Base-by-base conservation (phyloP, 169 alveolate genomes). In the Plasmodium relictum region DNA sequence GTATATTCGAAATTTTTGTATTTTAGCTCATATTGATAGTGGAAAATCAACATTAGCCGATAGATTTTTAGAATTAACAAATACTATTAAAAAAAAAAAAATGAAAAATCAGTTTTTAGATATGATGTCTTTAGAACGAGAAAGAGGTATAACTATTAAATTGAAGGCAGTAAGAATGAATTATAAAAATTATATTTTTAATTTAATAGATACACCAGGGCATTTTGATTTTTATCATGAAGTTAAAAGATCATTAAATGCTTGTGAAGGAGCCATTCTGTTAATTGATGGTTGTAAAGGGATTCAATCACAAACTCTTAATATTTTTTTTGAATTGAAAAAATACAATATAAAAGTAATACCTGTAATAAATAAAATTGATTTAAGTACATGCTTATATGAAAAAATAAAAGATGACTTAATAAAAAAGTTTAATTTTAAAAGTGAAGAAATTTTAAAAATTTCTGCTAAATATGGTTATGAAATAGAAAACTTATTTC, bases 201-300 rank as follows among this genome's bases (percentile, higher is more conserved):
- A 98, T 94, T 96, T 98, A 59, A 97, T 98, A 85, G 99, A 98
- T 91, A 97, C 99, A 8, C 99, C 99, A 14, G 99, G 98, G 4
- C 98, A 97, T 88, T 95, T 96, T 42, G 99, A 98, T 93, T 98
- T 98, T 91, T 93, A 97, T 48, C 98, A 97, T 88, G 99, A 98
- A 95, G 99, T 98, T 14, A 93, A 96, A 42, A 89, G 99, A 73
- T 95, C 98, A 22, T 93, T 98, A 63, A 92, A 97, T 73, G 98
- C 98, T 37, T 97, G 99, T 65, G 98, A 97, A 88, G 99, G 98
- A 5, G 98, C 98, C 20, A 72, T 98, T 18, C 89, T 98, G 20
- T 95, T 98, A 63, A 97, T 97, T 5, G 99, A 98, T 93, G 98
- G 98, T 14, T 80, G 96, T 26, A 95, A 96, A 94, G 98, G 98